phyloP scores from a whole-genome alignment of 306 rosid species.

The Vachellia collinsii region DNA sequence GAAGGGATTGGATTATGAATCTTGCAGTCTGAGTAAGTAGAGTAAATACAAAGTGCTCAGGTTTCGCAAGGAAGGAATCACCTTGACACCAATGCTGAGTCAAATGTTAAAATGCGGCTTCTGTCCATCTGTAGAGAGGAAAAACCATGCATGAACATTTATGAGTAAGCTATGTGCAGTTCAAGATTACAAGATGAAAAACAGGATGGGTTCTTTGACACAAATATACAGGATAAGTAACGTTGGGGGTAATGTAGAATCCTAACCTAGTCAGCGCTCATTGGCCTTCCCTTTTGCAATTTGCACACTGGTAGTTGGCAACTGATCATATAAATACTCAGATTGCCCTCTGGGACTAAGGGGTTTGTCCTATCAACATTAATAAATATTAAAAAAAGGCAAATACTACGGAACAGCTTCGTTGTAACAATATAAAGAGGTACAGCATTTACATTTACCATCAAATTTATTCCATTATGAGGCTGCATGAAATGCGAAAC shows the following conservation, averaged over 20 bases:
- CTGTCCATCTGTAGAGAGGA: constrained; percentile 48
- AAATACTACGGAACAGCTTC: constrained; percentile 23
- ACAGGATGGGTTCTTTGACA: constrained; percentile 29
- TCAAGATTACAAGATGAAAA: constrained; percentile 21
- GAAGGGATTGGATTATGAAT: constrained; percentile 35
- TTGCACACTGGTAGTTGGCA: constrained; percentile 40
- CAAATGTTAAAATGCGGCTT: constrained; percentile 41
- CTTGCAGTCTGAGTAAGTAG: constrained; percentile 28
- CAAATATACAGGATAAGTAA: constrained; percentile 33
- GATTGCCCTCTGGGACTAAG: constrained; percentile 53
- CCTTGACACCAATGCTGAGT: constrained; percentile 42
- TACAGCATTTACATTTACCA: constrained; percentile 44
- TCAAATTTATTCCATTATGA: constrained; percentile 42
- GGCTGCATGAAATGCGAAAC: constrained; percentile 44
- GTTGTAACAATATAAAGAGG: constrained; percentile 4
- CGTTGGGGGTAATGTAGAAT: constrained; percentile 6
- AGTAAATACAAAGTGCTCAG: constrained; percentile 37
- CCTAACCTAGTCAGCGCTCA: constrained; percentile 50
- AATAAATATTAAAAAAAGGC: not conserved
- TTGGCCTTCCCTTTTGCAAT: constrained; percentile 49
- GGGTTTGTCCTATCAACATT: constrained; percentile 58
- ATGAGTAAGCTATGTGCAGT: constrained; percentile 34
- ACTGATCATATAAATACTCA: constrained; percentile 55
- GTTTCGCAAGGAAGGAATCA: constrained; percentile 48
- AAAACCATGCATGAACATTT: constrained; percentile 43